Conservation (phyloP, 805 yeast genomes). For the Maudiozyma serrabonitensis region DNA sequence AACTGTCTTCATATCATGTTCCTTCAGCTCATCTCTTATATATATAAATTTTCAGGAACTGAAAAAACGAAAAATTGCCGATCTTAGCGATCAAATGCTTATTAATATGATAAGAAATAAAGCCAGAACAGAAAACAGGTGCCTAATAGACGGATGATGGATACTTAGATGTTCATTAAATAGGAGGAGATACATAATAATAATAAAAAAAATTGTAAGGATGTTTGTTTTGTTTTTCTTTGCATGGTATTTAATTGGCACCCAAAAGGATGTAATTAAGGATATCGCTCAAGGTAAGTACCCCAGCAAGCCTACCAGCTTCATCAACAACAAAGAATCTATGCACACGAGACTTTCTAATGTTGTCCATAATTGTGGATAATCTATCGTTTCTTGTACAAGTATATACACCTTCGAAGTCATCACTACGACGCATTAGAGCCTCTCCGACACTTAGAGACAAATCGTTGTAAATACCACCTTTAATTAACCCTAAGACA, state of each 20-base stretch:
- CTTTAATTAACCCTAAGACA: constrained; percentile 83
- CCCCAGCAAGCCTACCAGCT: constrained; percentile 67
- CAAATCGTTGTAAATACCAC: constrained; percentile 86
- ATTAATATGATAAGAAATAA: no score
- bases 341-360: constrained; percentile 82
- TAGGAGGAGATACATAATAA: no score
- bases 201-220: no score
- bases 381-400: constrained; percentile 82
- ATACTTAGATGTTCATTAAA: no score
- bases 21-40: no score
- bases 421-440: constrained; percentile 76
- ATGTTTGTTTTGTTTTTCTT: no score
- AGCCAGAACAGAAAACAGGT: no score
- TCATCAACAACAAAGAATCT: constrained; percentile 87
- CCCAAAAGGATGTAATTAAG: constrained; percentile 71
- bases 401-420: constrained; percentile 95
- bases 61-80: no score
- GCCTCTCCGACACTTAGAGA: constrained; percentile 94
- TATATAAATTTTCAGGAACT: no score
- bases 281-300: constrained; percentile 85
- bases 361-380: constrained; percentile 85
- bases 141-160: no score
- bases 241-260: constrained; percentile 22
- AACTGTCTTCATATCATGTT: no score
- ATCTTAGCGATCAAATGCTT: no score